Base-by-base conservation (phyloP, 257 asterid genomes). In the Solanum piurae region DNA sequence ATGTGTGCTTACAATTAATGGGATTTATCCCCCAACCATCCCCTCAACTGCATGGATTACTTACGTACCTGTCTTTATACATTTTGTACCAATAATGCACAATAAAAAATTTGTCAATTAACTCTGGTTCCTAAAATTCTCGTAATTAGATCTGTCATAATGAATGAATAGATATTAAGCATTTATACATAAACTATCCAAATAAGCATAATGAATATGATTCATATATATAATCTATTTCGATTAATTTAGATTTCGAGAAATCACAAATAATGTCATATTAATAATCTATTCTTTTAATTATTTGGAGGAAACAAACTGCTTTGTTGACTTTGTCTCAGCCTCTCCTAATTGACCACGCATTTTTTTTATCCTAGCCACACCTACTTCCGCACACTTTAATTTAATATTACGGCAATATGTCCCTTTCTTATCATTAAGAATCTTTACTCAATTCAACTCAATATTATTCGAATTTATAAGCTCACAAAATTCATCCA, bases 371-470 rank as follows among this genome's bases (percentile, higher is more conserved):
- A 46, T 80, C 85, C 18, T 3, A 38, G 11, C 85, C 40, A 46
- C 69, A 49, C 85, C 85, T 49, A 29, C 85, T 80, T 80, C 44
- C 20, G 5, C 20, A 75, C 20, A 75, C 90, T 71, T 83, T 91
- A 49, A 80, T 55, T 83, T 58, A 69, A 89, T 87, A 89, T 10
- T 12, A 80, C 23, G n/a, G 42, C 77, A 31, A 33, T 1, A 71
- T 80, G 42, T 46, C 68, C 42, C 44, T 80, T 80, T 49, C 69
- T 49, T 29, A 80, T 49, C 69, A 27, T 49, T 29, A 80, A 29
- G 69, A 29, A 80, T 80, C 20, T 80, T 46, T 46, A 6, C 10
- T 29, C 25, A 27, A 46, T 80, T 80, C 42, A 80, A 80, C 68
- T 80, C 20, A 16, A 80, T 29, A 9, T 80, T 27, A 80, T 27